These are phyloP conservation scores for Neoboletus magnificus DNA, from an alignment of 768 basidiomycete genomes.

Conservation along the genomic window DNA sequence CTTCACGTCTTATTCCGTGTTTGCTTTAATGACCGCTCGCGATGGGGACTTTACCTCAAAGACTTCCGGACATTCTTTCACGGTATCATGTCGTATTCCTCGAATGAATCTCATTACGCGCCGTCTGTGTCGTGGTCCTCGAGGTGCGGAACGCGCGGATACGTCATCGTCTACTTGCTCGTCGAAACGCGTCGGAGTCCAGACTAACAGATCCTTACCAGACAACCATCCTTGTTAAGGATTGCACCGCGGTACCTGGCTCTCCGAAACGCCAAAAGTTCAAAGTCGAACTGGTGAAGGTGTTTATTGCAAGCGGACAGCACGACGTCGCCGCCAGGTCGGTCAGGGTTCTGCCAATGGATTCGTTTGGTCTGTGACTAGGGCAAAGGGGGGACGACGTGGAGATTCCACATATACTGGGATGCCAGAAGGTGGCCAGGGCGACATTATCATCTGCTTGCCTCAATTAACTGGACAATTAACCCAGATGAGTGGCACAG, in stretches of 20 bases:
- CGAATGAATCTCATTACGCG: no score
- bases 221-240: background rate
- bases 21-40: background rate
- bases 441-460: background rate
- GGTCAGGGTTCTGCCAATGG: background rate
- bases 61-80: no score
- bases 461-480: background rate
- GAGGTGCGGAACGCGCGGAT: background rate
- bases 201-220: background rate
- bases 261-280: background rate
- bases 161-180: background rate
- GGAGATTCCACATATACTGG: no score
- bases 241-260: background rate
- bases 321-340: no score
- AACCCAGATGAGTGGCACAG: constrained; percentile 5
- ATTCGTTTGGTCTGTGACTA: background rate
- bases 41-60: background rate
- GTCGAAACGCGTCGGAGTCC: background rate
- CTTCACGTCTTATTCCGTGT: background rate
- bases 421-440: background rate
- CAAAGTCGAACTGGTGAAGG: background rate
- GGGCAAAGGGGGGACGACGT: background rate
- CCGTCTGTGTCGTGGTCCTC: background rate
- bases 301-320: background rate
- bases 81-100: background rate